Conservation (phyloP, 768 basidiomycete species). For the Podaxis sp. region DNA sequence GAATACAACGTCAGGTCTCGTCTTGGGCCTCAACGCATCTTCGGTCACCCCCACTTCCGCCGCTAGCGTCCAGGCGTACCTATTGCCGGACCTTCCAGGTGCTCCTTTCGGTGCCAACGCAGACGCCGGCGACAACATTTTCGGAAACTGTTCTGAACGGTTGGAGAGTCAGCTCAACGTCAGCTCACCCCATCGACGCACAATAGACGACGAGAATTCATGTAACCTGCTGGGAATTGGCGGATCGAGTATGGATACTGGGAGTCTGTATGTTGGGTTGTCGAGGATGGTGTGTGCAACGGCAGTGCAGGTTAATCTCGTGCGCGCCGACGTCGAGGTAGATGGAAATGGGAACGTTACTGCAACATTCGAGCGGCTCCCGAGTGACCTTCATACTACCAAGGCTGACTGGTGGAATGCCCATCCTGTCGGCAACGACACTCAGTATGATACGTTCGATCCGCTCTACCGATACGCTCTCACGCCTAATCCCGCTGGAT, state of each 20-base stretch:
- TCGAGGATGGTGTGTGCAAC: constrained; percentile 11
- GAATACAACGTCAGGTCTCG: constrained; percentile 9
- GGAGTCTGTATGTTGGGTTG: not conserved
- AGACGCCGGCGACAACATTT: not conserved
- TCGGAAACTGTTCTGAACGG: not conserved
- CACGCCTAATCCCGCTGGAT: not conserved
- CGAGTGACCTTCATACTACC: constrained; percentile 7
- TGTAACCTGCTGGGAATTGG: not conserved
- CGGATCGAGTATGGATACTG: not conserved
- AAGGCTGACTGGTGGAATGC: not conserved
- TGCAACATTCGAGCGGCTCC: not conserved
- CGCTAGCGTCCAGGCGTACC: not conserved
- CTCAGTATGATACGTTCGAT: not conserved
- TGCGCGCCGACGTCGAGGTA: not conserved
- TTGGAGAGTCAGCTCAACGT: constrained; percentile 12
- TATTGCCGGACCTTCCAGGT: not conserved
- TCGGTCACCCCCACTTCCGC: not conserved
- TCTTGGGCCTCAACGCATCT: not conserved
- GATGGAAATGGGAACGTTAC: not conserved
- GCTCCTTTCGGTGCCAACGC: not conserved
- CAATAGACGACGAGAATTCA: not conserved
- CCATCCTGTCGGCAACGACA: not conserved
- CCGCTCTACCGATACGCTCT: not conserved
- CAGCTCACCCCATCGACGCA: not conserved
- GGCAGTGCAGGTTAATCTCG: constrained; percentile 7